These are phyloP conservation scores for Candida hungchunana DNA, from an alignment of 805 yeast species.

Conservation along the genomic window DNA sequence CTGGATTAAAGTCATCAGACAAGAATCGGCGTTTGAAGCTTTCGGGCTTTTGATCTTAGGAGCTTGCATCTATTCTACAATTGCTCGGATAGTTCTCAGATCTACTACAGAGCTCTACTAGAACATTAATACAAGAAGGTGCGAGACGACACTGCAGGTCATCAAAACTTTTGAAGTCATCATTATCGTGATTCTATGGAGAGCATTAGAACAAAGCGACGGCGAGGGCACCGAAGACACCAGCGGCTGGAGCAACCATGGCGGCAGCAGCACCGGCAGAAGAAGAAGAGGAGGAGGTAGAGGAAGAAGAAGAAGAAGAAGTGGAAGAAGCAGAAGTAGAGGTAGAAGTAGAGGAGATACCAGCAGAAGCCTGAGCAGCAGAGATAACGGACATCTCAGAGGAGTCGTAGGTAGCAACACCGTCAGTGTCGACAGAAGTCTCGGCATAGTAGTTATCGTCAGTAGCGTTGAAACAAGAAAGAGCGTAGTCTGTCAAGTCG, in stretches of 20 bases:
- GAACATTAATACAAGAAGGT: too few species aligned
- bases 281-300: conserved; percentile 7
- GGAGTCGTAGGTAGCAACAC: conserved; percentile 24
- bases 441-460: conserved; percentile 34
- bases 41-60: too few species aligned
- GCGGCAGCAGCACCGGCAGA: conserved; percentile 18
- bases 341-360: conserved; percentile 13
- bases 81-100: too few species aligned
- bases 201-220: conserved; percentile 21
- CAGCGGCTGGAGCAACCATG: conserved; percentile 19
- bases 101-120: too few species aligned
- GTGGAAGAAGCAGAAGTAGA: conserved; percentile 13
- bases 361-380: conserved; percentile 19
- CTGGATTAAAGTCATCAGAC: too few species aligned
- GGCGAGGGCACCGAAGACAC: conserved; percentile 22
- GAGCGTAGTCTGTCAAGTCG: conserved; percentile 31
- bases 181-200: too few species aligned
- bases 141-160: too few species aligned
- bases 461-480: conserved; percentile 40
- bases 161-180: too few species aligned
- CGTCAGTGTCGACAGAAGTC: conserved; percentile 23
- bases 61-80: too few species aligned
- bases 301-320: conserved; percentile 12
- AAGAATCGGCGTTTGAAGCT: too few species aligned
- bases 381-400: conserved; percentile 13